phyloP scores from a whole-genome alignment of 768 basidiomycete genomes.

The Hypholoma sublateritium region DNA sequence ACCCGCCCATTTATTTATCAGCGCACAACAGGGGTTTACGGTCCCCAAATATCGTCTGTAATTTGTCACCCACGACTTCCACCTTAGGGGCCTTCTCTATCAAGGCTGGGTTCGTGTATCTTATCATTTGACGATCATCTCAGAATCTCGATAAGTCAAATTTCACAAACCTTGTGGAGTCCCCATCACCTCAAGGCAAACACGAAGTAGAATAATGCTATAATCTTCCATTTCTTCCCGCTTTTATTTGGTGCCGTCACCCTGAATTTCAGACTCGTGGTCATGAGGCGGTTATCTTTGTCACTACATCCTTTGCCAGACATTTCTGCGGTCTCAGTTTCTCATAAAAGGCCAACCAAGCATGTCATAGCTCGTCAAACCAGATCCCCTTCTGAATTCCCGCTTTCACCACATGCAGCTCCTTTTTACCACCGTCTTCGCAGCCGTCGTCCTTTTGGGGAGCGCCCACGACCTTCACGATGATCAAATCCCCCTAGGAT shows the following conservation, averaged over 20 bases:
- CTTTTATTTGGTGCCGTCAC: constrained; percentile 20
- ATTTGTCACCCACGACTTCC: not conserved
- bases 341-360: constrained; percentile 11
- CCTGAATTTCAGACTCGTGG: constrained; percentile 9
- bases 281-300: constrained; percentile 19
- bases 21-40: constrained; percentile 2
- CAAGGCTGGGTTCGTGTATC: constrained; percentile 1
- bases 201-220: constrained; percentile 28
- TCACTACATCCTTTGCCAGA: constrained; percentile 6
- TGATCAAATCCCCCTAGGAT: constrained; percentile 64
- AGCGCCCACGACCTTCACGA: constrained; percentile 37
- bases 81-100: not conserved
- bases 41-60: constrained; percentile 1
- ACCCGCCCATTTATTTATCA: constrained; percentile 14
- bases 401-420: constrained; percentile 16
- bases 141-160: constrained; percentile 16
- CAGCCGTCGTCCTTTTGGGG: constrained; percentile 23
- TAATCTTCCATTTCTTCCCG: constrained; percentile 19
- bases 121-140: constrained; percentile 22
- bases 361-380: not conserved
- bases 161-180: constrained; percentile 21
- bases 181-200: constrained; percentile 54
- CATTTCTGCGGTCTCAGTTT: constrained; percentile 3
- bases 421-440: constrained; percentile 20
- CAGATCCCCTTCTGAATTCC: not conserved